A percentile compares a stretch with the other conserved stretches of the same genome.
Evolutionary conservation across 179 eudicot genomes (phyloP).

Genomic region (Heliamphora pulchella): DNA sequence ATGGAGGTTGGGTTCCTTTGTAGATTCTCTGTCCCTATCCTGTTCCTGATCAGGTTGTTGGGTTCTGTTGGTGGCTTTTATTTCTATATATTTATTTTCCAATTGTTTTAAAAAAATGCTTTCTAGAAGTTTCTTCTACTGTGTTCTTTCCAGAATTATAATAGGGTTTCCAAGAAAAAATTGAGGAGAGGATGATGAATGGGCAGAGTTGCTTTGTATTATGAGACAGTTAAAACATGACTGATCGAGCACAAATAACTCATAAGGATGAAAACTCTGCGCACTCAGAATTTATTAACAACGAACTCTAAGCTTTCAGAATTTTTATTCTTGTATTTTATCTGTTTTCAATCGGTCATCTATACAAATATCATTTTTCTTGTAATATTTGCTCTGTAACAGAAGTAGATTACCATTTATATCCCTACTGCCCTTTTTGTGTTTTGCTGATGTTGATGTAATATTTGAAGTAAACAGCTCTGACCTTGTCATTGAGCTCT

Average conservation of each 20-base stretch:
- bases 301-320: too few species aligned
- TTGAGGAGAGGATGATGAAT: not conserved
- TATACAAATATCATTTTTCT: not conserved
- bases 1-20: slow-evolving; percentile 34
- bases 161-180: slow-evolving; percentile 10
- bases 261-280: too few species aligned
- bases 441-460: not conserved
- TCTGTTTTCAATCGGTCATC: too few species aligned
- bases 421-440: not conserved
- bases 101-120: not conserved
- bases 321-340: too few species aligned
- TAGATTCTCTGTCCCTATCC: slow-evolving; percentile 36
- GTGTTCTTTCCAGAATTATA: not conserved
- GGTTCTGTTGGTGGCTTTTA: slow-evolving; percentile 26
- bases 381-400: not conserved
- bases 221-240: too few species aligned
- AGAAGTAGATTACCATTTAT: not conserved
- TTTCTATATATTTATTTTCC: not conserved
- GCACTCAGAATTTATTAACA: too few species aligned
- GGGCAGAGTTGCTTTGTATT: slow-evolving; percentile 1
- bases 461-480: too few species aligned
- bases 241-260: too few species aligned
- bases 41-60: slow-evolving; percentile 27
- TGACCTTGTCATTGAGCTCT: not conserved
- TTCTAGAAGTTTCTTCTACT: slow-evolving; percentile 10